Evolutionary conservation across 1,139 yeast species (phyloP).

Genomic region (Pichia sp.): DNA sequence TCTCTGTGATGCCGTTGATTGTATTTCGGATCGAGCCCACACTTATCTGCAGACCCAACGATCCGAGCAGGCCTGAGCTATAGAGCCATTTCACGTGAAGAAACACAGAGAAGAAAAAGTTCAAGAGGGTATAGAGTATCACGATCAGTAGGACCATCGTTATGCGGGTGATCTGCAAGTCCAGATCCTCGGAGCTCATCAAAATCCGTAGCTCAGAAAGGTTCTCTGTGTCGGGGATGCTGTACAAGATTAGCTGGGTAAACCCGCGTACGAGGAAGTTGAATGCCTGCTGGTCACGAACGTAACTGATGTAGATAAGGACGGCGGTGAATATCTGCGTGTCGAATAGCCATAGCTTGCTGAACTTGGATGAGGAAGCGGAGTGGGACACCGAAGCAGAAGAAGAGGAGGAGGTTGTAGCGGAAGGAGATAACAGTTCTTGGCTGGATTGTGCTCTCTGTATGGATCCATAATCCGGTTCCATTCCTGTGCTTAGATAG

Average conservation of each 20-base stretch:
- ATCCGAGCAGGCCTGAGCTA: not conserved
- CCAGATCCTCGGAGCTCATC: not conserved
- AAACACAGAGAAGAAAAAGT: slow-evolving; percentile 1
- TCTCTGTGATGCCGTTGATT: not conserved
- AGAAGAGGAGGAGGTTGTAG: not conserved
- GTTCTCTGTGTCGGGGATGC: slow-evolving; percentile 9
- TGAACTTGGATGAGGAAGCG: not conserved
- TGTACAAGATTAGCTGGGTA: slow-evolving; percentile 7
- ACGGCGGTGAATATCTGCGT: slow-evolving; percentile 1
- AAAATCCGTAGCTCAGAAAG: not conserved
- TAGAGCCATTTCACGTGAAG: not conserved
- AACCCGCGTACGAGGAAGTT: slow-evolving; percentile 4
- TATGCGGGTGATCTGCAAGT: slow-evolving; percentile 3
- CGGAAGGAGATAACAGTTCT: not conserved
- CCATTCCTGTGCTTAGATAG: not conserved
- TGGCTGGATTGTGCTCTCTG: not conserved
- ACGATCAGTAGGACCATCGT: slow-evolving; percentile 1
- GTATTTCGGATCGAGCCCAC: not conserved
- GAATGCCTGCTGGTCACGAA: slow-evolving; percentile 8
- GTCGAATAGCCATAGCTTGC: slow-evolving; percentile 1
- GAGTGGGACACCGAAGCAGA: not conserved
- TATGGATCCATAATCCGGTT: not conserved
- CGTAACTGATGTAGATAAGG: slow-evolving; percentile 10
- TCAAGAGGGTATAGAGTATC: slow-evolving; percentile 6
- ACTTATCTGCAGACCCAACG: not conserved